A percentile compares a stretch with the other conserved stretches of the same genome.
Conservation (phyloP, 179 eudicot genomes). For the Spinacia oleracea region DNA sequence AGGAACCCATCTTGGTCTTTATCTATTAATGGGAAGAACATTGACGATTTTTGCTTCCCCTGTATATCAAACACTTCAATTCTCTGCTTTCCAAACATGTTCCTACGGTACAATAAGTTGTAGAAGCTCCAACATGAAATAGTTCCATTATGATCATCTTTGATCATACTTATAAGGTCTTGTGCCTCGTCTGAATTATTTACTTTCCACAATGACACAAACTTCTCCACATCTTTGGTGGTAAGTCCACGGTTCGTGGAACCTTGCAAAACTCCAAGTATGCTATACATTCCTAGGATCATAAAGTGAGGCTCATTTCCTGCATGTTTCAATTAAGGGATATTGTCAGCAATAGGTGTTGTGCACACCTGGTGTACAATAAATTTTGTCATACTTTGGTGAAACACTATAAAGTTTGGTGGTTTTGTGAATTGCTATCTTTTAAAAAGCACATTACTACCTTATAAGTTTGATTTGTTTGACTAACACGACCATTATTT, state of each 20-base stretch:
- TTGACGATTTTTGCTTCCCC: conserved; percentile 2
- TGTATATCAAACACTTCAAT: conserved; percentile 11
- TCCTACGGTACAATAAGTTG: conserved; percentile 3
- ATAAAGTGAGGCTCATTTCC: conserved; percentile 1
- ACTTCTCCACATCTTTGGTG: conserved; percentile 9
- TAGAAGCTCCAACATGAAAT: conserved; percentile 1
- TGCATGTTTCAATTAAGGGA: neutral
- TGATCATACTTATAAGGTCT: neutral
- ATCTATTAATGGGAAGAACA: conserved; percentile 14
- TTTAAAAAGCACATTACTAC: too few relatives aligned
- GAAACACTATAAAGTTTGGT: too few relatives aligned
- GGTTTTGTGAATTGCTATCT: too few relatives aligned
- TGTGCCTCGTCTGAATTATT: neutral
- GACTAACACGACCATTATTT: too few relatives aligned
- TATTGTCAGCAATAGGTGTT: too few relatives aligned
- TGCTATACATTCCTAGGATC: conserved; percentile 23
- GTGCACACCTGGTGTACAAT: too few relatives aligned
- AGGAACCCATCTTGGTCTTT: conserved; percentile 17
- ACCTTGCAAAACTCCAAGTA: conserved; percentile 18
- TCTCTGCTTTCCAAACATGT: conserved; percentile 7
- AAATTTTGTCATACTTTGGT: too few relatives aligned
- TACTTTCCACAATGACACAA: conserved; percentile 8
- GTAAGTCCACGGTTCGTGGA: neutral
- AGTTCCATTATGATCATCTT: neutral
- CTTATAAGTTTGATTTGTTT: too few relatives aligned